Evolutionary conservation across 2,329 filamentous ascomycete genomes (phyloP).

Genomic region (Pyrenophora graminea): DNA sequence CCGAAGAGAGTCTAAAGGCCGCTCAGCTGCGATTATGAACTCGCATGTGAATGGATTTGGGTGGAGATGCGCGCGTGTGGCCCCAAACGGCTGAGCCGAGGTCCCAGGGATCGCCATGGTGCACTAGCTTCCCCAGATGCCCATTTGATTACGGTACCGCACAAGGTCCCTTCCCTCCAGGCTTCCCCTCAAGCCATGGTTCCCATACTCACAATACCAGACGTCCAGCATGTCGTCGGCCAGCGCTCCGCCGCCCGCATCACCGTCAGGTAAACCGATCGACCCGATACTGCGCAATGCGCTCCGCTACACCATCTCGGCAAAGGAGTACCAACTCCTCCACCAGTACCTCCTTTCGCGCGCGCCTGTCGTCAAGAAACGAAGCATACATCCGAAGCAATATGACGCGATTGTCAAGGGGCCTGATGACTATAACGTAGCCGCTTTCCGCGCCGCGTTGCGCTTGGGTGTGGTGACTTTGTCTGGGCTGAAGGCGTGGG

Average conservation of each 20-base stretch:
- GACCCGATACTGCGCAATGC: slow-evolving; percentile 83
- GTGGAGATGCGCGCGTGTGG: background rate
- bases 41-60: slow-evolving; percentile 12
- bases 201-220: slow-evolving; percentile 12
- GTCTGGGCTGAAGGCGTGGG: slow-evolving; percentile 53
- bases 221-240: slow-evolving; percentile 40
- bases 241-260: slow-evolving; percentile 29
- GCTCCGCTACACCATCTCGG: slow-evolving; percentile 80
- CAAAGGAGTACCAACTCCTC: slow-evolving; percentile 82
- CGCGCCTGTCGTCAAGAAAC: slow-evolving; percentile 63
- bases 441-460: slow-evolving; percentile 52
- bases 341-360: slow-evolving; percentile 82
- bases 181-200: slow-evolving; percentile 23
- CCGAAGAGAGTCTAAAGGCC: background rate
- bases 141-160: background rate
- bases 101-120: slow-evolving; percentile 10
- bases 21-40: background rate
- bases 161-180: slow-evolving; percentile 1
- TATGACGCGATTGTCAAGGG: slow-evolving; percentile 58
- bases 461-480: slow-evolving; percentile 51
- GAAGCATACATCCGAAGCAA: slow-evolving; percentile 54
- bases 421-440: slow-evolving; percentile 54
- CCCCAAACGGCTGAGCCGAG: slow-evolving; percentile 8
- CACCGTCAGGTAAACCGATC: slow-evolving; percentile 39
- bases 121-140: slow-evolving; percentile 22